These are phyloP conservation scores for Didymella exigua DNA, from an alignment of 2,329 filamentous ascomycete genomes.

Conservation along the genomic window DNA sequence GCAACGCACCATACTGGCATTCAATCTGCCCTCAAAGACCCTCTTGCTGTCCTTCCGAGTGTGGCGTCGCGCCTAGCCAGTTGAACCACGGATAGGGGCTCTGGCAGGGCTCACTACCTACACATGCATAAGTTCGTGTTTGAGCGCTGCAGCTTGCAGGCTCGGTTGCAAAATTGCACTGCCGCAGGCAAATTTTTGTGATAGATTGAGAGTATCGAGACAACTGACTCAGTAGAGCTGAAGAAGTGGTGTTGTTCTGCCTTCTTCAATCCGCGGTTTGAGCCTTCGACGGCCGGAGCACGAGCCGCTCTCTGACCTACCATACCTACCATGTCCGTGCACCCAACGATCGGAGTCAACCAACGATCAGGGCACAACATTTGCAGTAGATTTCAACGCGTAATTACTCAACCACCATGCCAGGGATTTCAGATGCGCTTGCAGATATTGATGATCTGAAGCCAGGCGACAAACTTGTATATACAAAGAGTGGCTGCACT, in stretches of 20 bases:
- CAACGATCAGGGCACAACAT: not conserved
- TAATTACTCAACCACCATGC: slow-evolving; percentile 2
- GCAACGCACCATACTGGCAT: not conserved
- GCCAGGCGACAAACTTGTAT: too few relatives aligned
- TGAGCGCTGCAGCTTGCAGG: not conserved
- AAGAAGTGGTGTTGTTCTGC: slow-evolving; percentile 1
- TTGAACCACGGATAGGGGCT: not conserved
- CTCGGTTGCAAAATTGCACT: not conserved
- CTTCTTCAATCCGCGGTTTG: not conserved
- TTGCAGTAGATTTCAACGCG: not conserved
- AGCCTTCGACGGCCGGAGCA: slow-evolving; percentile 2
- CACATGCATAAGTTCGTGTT: slow-evolving; percentile 1
- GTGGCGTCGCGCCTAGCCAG: slow-evolving; percentile 8
- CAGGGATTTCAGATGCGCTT: not conserved
- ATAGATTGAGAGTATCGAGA: not conserved
- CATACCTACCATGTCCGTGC: not conserved
- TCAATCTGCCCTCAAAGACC: not conserved
- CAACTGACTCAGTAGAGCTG: not conserved
- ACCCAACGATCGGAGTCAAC: not conserved
- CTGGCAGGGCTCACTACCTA: slow-evolving; percentile 5
- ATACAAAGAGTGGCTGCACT: too few relatives aligned
- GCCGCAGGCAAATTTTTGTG: not conserved
- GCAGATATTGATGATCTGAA: not conserved
- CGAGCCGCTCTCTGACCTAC: not conserved
- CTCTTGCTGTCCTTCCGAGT: slow-evolving; percentile 6